Base-by-base conservation (phyloP, 2,329 filamentous ascomycete genomes). In the Penicillium palitans region DNA sequence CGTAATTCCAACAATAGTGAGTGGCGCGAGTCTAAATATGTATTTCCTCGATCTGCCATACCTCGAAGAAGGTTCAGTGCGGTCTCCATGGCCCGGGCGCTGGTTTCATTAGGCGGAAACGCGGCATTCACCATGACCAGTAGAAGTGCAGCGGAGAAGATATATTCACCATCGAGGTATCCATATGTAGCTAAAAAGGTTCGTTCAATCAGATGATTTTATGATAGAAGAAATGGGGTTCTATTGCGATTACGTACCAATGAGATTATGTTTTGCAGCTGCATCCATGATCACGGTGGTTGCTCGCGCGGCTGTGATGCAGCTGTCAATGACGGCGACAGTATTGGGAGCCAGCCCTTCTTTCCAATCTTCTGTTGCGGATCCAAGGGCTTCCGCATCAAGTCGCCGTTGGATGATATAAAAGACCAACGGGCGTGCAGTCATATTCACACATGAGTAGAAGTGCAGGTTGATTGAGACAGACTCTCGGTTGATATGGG, bases 361-460 rank as follows among this genome's bases (percentile, higher is more conserved):
- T 59, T 76, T 78, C 80, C 81, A 83, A 58, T 79, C 77, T 6
- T 67, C 64, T 25, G 76, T 71, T 12, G 74, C 72, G 12, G 70
- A 69, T 13, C 68, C 69, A n/a, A 62, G 62, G 3, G 70, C 55
- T 6, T 72, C 70, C 21, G 71, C 67, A 48, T 76, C 72, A 0
- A 84, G 71, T 4, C 81, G 76, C 44, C 76, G 75, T 65, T 83
- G 79, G 8, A 83, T 80, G 3, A 84, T 78, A 60, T 83, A 78
- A 59, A 84, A 83, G 0, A 85, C 73, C 25, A 84, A 69, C 1
- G 83, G 83, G 5, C 83, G 73, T 0, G 78, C 80, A 0, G 82
- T 83, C 81, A 85, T 84, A 62, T 84, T 83, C 64, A 84, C 79
- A 65, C 83, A 84, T 44, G 83, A 82, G 59, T 83, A 83, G 62